Evolutionary conservation across 495 filamentous ascomycete genomes (phyloP).

Genomic region (Penicillium robsamsonii): DNA sequence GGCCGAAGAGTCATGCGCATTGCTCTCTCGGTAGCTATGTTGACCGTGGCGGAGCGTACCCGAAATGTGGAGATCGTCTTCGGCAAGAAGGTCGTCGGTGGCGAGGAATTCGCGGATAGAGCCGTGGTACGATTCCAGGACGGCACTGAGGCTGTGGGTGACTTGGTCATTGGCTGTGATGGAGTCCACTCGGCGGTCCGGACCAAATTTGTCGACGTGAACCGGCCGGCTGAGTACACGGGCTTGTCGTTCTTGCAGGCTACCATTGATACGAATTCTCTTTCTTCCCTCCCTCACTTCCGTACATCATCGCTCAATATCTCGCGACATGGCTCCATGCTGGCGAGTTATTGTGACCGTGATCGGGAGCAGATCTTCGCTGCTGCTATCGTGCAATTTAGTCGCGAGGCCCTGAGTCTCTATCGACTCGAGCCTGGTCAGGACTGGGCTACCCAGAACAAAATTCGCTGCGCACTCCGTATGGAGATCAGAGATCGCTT

Average conservation of each 20-base stretch:
- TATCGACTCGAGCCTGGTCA: conserved; percentile 41
- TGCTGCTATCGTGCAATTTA: conserved; percentile 54
- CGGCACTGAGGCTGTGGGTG: conserved; percentile 44
- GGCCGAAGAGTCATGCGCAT: conserved; percentile 49
- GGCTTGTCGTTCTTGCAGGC: conserved; percentile 56
- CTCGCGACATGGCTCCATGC: conserved; percentile 52
- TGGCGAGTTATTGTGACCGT: conserved; percentile 51
- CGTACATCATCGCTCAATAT: conserved; percentile 48
- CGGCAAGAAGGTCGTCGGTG: conserved; percentile 39
- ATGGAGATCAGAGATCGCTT: conserved; percentile 48
- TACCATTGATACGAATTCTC: conserved; percentile 32
- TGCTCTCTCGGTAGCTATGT: conserved; percentile 45
- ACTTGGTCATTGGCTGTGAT: conserved; percentile 61
- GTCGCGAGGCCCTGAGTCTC: conserved; percentile 34
- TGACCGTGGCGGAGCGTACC: conserved; percentile 42
- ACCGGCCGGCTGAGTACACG: conserved; percentile 51
- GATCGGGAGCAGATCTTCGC: conserved; percentile 48
- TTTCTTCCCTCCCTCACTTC: conserved; percentile 43
- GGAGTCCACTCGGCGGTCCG: conserved; percentile 61
- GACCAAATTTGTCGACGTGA: conserved; percentile 50
- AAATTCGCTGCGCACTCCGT: conserved; percentile 40
- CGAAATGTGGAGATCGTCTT: conserved; percentile 39
- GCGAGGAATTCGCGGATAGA: conserved; percentile 38
- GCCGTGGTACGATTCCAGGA: conserved; percentile 52
- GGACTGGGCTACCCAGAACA: conserved; percentile 47